Evolutionary conservation across 75 land plant genomes (phyloP).

Genomic region (Pseudotsuga menziesii): DNA sequence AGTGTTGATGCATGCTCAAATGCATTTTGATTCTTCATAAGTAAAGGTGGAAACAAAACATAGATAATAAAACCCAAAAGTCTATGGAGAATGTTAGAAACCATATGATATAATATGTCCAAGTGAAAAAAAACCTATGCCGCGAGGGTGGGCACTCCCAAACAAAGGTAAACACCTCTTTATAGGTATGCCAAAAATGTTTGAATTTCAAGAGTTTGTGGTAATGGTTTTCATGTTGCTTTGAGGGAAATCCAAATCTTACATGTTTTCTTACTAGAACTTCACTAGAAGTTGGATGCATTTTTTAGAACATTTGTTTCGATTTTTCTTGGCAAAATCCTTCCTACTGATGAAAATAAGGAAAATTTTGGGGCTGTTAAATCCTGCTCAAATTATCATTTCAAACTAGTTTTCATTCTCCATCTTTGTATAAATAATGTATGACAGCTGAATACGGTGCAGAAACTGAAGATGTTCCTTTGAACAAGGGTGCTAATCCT

Average conservation of each 20-base stretch:
- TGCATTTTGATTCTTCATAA: too few relatives aligned
- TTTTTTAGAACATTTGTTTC: constrained; percentile 47
- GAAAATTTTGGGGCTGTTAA: constrained; percentile 43
- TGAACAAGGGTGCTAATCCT: constrained; percentile 15
- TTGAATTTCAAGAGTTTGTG: too few relatives aligned
- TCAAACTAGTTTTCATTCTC: constrained; percentile 15
- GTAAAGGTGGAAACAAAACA: too few relatives aligned
- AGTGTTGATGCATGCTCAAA: too few relatives aligned
- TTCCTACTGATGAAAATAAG: constrained; percentile 39
- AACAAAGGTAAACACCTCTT: too few relatives aligned
- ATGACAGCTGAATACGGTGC: constrained; percentile 16
- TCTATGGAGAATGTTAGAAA: too few relatives aligned
- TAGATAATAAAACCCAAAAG: too few relatives aligned
- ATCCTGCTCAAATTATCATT: constrained; percentile 18
- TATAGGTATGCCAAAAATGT: too few relatives aligned
- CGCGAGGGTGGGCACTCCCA: too few relatives aligned
- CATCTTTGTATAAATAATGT: constrained; percentile 25
- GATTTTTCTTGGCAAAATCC: constrained; percentile 34
- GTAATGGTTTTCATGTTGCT: constrained; percentile 71
- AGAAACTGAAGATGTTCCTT: constrained; percentile 35
- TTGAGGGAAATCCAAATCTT: constrained; percentile 79
- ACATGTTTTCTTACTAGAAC: constrained; percentile 71
- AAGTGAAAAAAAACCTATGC: too few relatives aligned
- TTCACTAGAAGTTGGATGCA: constrained; percentile 72
- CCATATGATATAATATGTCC: too few relatives aligned